These are phyloP conservation scores for Dictyostelium intermedium DNA, from an alignment of 78 protist species.

Conservation along the genomic window DNA sequence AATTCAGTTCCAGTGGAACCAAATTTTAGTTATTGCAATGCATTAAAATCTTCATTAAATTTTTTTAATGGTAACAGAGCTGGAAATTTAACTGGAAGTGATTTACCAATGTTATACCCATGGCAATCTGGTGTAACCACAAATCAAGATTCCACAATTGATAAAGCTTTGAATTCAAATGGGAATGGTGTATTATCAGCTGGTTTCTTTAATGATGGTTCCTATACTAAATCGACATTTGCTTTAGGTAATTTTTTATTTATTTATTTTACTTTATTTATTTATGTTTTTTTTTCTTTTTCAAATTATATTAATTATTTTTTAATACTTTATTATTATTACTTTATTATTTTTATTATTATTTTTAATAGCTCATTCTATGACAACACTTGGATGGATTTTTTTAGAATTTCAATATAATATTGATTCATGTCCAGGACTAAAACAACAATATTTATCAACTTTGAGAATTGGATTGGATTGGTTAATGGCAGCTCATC, in stretches of 20 bases:
- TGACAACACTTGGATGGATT: neutral
- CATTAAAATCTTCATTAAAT: neutral
- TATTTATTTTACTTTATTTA: neutral
- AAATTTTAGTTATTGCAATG: neutral
- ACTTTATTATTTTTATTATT: neutral
- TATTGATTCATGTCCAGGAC: conserved; percentile 1
- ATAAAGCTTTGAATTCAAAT: neutral
- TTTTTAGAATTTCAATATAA: conserved; percentile 1
- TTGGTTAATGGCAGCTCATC: neutral
- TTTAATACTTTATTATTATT: no score
- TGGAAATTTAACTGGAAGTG: neutral
- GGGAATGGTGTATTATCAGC: conserved; percentile 1
- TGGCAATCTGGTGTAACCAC: neutral
- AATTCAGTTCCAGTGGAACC: neutral
- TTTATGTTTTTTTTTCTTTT: no score
- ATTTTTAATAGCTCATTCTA: neutral
- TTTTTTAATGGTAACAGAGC: neutral
- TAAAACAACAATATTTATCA: neutral
- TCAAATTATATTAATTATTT: no score
- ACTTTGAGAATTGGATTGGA: neutral
- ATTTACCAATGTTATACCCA: neutral
- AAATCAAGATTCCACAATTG: neutral
- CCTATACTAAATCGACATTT: neutral
- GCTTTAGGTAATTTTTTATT: neutral
- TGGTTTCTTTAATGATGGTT: conserved; percentile 5